A percentile compares a stretch with the other conserved stretches of the same genome.
phyloP scores from a whole-genome alignment of 1,284 basidiomycete species.

The Leccinum huronense region DNA sequence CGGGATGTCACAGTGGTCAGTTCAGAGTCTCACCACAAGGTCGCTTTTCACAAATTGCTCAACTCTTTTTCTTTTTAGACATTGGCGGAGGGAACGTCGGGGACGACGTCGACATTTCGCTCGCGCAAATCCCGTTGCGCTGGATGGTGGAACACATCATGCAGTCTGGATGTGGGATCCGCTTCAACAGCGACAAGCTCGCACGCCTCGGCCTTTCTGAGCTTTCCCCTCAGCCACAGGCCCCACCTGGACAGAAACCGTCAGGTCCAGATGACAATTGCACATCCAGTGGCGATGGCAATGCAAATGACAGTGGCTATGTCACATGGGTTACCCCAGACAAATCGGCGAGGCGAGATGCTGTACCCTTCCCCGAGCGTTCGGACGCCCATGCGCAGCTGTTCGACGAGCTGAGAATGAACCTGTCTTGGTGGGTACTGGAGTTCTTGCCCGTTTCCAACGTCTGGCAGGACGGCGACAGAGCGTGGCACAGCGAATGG shows the following conservation, averaged over 20 bases:
- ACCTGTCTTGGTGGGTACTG: slow-evolving; percentile 32
- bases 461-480: slow-evolving; percentile 31
- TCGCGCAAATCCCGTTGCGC: slow-evolving; percentile 62
- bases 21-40: slow-evolving; percentile 1
- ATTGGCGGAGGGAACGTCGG: slow-evolving; percentile 62
- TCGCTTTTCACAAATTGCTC: slow-evolving; percentile 1
- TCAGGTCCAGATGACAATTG: neutral
- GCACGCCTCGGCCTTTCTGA: slow-evolving; percentile 34
- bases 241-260: neutral
- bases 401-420: slow-evolving; percentile 24
- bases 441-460: slow-evolving; percentile 29
- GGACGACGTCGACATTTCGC: slow-evolving; percentile 42
- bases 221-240: neutral
- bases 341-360: neutral
- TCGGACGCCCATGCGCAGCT: slow-evolving; percentile 30
- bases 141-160: slow-evolving; percentile 70
- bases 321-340: neutral
- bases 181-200: slow-evolving; percentile 48
- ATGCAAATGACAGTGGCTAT: neutral
- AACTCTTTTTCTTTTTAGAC: slow-evolving; percentile 42
- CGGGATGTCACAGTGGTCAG: slow-evolving; percentile 58
- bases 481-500: slow-evolving; percentile 30
- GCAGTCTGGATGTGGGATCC: slow-evolving; percentile 47
- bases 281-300: neutral
- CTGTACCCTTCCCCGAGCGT: slow-evolving; percentile 14